These are phyloP conservation scores for Scheffersomyces ergatensis DNA, from an alignment of 805 yeast species.

Conservation along the genomic window DNA sequence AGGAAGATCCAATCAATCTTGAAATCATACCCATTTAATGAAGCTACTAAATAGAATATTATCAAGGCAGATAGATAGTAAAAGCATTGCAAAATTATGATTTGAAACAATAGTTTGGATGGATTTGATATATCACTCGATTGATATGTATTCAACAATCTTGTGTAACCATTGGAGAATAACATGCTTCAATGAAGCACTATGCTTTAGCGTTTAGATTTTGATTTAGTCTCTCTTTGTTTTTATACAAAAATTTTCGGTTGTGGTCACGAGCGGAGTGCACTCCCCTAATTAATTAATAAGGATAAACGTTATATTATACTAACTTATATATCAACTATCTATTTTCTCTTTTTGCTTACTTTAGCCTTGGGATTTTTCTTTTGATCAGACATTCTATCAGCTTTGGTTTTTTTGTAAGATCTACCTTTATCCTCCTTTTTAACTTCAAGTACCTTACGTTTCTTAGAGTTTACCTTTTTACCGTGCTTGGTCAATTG, in stretches of 20 bases:
- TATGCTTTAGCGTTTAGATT: neutral
- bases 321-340: too few species aligned
- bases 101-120: slow-evolving; percentile 51
- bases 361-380: slow-evolving; percentile 8
- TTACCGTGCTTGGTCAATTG: slow-evolving; percentile 50
- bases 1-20: slow-evolving; percentile 70
- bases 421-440: slow-evolving; percentile 52
- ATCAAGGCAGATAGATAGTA: slow-evolving; percentile 74
- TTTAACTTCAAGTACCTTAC: slow-evolving; percentile 64
- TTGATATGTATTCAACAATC: slow-evolving; percentile 20
- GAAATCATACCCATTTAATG: slow-evolving; percentile 70
- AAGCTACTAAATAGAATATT: slow-evolving; percentile 62
- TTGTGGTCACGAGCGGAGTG: too few species aligned
- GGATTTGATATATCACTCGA: slow-evolving; percentile 31
- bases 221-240: too few species aligned
- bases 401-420: slow-evolving; percentile 78
- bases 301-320: too few species aligned
- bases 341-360: slow-evolving; percentile 2
- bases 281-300: too few species aligned
- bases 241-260: too few species aligned
- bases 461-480: slow-evolving; percentile 62
- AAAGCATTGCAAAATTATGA: slow-evolving; percentile 70
- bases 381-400: slow-evolving; percentile 53
- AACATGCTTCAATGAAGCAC: neutral
- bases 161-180: slow-evolving; percentile 18